Conservation (phyloP, 257 asterid species). For the Gentiana dahurica region DNA sequence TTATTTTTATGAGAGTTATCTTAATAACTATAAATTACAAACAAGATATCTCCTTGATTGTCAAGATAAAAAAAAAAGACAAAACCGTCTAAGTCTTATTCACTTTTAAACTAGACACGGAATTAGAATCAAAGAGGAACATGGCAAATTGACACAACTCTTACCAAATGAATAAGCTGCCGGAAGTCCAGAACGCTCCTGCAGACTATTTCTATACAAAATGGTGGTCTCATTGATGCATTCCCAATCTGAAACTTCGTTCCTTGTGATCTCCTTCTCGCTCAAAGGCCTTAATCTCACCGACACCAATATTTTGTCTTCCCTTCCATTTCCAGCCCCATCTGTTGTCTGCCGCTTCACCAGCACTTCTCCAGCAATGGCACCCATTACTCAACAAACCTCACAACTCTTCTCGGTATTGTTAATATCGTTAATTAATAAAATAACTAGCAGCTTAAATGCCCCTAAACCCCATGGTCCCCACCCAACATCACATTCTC, state of each 20-base stretch:
- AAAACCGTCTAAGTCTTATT: background rate
- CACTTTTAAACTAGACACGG: background rate
- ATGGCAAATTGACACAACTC: conserved; percentile 4
- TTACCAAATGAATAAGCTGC: conserved; percentile 86
- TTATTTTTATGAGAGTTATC: too few species aligned
- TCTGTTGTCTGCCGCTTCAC: conserved; percentile 73
- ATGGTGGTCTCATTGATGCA: conserved; percentile 87
- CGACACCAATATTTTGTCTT: conserved; percentile 86
- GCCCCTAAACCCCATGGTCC: background rate
- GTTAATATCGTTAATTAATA: too few species aligned
- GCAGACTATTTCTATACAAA: conserved; percentile 94
- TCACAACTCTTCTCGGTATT: conserved; percentile 8
- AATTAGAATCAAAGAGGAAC: background rate
- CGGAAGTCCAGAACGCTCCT: conserved; percentile 94
- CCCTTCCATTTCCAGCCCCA: conserved; percentile 43
- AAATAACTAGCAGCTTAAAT: background rate
- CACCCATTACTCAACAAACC: conserved; percentile 52
- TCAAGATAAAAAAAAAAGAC: too few species aligned
- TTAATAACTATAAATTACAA: too few species aligned
- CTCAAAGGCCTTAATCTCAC: conserved; percentile 94
- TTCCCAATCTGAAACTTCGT: conserved; percentile 97
- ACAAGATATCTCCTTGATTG: too few species aligned
- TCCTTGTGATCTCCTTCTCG: conserved; percentile 80
- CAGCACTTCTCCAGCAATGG: conserved; percentile 72
- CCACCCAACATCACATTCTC: background rate